Percentiles rank a stretch among this genome's conserved stretches.
Evolutionary conservation across 495 filamentous ascomycete genomes (phyloP).

Genomic region (Rostrohypoxylon terebratum): DNA sequence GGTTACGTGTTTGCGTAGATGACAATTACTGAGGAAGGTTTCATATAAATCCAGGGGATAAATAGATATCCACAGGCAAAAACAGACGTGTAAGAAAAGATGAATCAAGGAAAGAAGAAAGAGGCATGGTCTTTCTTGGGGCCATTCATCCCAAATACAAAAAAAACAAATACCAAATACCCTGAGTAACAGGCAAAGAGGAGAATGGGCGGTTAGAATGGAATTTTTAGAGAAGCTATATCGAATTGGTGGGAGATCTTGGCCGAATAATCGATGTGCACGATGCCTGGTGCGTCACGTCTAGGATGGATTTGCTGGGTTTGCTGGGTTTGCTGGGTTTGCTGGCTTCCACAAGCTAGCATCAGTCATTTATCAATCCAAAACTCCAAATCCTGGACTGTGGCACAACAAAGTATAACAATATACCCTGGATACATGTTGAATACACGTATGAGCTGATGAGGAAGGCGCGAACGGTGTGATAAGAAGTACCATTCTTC

Average conservation of each 20-base stretch:
- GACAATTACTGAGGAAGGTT: slow-evolving; percentile 17
- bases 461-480: background rate
- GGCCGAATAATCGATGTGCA: slow-evolving; percentile 18
- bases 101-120: slow-evolving; percentile 18
- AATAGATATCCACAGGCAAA: slow-evolving; percentile 17
- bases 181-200: slow-evolving; percentile 26
- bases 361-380: background rate
- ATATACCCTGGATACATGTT: slow-evolving; percentile 4
- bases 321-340: too few relatives aligned
- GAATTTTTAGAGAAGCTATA: slow-evolving; percentile 27
- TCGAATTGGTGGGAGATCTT: slow-evolving; percentile 33
- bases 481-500: slow-evolving; percentile 18
- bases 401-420: slow-evolving; percentile 12
- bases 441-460: slow-evolving; percentile 4
- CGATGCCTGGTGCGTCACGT: slow-evolving; percentile 32
- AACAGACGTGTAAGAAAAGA: slow-evolving; percentile 3
- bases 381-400: slow-evolving; percentile 9
- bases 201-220: slow-evolving; percentile 33
- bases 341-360: too few relatives aligned
- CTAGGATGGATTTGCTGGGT: background rate
- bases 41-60: slow-evolving; percentile 21
- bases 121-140: slow-evolving; percentile 28
- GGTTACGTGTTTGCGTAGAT: slow-evolving; percentile 12
- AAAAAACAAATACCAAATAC: slow-evolving; percentile 19
- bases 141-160: slow-evolving; percentile 6